Evolutionary conservation across 495 filamentous ascomycete species (phyloP), one percentile per base, ranked within the genome.

Genomic region (Aspergillus affinis): DNA sequence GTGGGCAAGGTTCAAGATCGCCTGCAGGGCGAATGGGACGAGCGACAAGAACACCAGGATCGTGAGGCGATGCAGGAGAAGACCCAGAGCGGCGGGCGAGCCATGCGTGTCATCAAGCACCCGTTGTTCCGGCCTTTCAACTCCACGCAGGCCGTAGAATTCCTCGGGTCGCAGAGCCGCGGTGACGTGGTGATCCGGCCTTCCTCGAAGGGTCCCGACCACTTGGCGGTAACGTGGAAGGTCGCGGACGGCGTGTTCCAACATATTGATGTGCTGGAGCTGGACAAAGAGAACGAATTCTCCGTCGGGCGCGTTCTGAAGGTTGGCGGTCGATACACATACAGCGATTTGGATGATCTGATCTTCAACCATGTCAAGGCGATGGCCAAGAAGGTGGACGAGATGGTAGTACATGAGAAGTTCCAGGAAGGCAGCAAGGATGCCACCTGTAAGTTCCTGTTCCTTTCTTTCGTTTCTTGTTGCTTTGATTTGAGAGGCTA

Each of bases 201-300:
- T 13, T 96, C 91, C 2, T 96, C 92, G 21, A 94, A 92, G 62
- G 94, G 94, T 13, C 87, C 88, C 41, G 95, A 98, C 72, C 94
- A 98, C 74, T 83, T 98, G 51, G 92, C 93, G 4, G 84, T 98
- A 46, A 98, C 94, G 1, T 98, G 94, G 94, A 98, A 98, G 75
- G 91, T 98, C n/a, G 84, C 90, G 0, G 91, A 98, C 64, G 88
- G 89, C 58, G 85, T 97, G 41, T 98, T 91, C 67, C 93, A 98
- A 76, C 94, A 98, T 68, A 90, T 98, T 57, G 95, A 98, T 71
- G 95, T 98, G 36, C 83, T 98, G 19, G 94, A 98, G 73, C 74
- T 98, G 57, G 90, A 95, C 75, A 98, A 98, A 75, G 91, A 93
- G 63, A 97, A 90, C 54, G 93, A 97, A 72, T 96, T 97, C 71